These are phyloP conservation scores for Takakia lepidozioides DNA, from an alignment of 225 moss, liverwort and hornwort genomes.

Conservation along the genomic window DNA sequence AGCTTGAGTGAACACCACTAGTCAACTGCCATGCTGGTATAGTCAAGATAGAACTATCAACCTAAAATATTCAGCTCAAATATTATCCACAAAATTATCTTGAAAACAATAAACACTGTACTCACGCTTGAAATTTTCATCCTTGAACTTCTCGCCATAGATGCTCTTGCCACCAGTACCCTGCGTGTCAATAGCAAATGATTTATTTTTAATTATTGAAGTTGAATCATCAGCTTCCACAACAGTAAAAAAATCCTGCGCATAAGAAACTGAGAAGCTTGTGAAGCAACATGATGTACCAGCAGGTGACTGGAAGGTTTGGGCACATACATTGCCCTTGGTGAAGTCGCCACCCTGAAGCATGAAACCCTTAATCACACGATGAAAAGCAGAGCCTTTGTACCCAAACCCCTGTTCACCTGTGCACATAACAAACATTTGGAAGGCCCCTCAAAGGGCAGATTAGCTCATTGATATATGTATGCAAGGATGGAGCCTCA, in stretches of 20 bases:
- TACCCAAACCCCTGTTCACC: conserved; percentile 82
- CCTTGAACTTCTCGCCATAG: conserved; percentile 57
- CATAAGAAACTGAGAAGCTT: too few relatives aligned
- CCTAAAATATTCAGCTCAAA: too few relatives aligned
- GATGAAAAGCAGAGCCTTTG: conserved; percentile 67
- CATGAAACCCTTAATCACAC: conserved; percentile 84
- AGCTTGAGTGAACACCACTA: too few relatives aligned
- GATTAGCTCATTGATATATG: too few relatives aligned
- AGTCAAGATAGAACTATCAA: too few relatives aligned
- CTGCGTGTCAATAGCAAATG: conserved; percentile 19
- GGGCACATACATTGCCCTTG: conserved; percentile 57
- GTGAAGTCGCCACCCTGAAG: conserved; percentile 93
- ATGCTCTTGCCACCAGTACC: conserved; percentile 86
- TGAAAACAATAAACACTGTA: conserved; percentile 4
- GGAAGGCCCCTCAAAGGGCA: not conserved
- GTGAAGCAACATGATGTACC: too few relatives aligned
- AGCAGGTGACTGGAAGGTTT: too few relatives aligned
- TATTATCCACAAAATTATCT: too few relatives aligned
- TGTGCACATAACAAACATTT: conserved; percentile 1
- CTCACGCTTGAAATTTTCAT: conserved; percentile 81
- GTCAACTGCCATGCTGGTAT: too few relatives aligned
- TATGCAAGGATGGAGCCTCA: not conserved
- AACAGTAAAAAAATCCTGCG: too few relatives aligned
- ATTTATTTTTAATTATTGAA: too few relatives aligned
- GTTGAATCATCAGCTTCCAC: too few relatives aligned